These are phyloP conservation scores for Saturnispora zaruensis DNA, from an alignment of 805 yeast genomes.

Conservation along the genomic window DNA sequence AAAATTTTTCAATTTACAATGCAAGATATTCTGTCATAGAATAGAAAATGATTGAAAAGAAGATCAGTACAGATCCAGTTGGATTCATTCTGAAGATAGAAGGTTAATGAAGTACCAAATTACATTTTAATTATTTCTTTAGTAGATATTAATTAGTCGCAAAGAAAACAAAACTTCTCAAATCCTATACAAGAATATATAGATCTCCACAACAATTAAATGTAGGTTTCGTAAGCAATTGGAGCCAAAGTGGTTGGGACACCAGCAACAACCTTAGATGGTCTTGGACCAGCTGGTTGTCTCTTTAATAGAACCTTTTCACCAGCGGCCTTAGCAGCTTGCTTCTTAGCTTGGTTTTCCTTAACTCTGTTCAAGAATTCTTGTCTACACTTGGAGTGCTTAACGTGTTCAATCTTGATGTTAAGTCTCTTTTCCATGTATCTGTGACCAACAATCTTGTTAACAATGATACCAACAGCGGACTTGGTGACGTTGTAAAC, in stretches of 20 bases:
- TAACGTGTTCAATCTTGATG: slow-evolving; percentile 97
- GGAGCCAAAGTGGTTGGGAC: slow-evolving; percentile 97
- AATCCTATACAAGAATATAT: slow-evolving; percentile 7
- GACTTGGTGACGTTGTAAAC: slow-evolving; percentile 98
- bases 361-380: slow-evolving; percentile 98
- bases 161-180: slow-evolving; percentile 2
- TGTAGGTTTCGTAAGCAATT: slow-evolving; percentile 98
- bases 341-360: slow-evolving; percentile 87
- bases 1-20: slow-evolving; percentile 3
- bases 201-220: slow-evolving; percentile 37
- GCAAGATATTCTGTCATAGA: background rate
- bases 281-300: slow-evolving; percentile 98
- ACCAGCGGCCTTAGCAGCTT: slow-evolving; percentile 93
- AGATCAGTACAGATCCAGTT: background rate
- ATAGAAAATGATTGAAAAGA: background rate
- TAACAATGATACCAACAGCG: slow-evolving; percentile 94
- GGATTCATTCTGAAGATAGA: background rate
- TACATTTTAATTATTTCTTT: background rate
- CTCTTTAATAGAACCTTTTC: slow-evolving; percentile 88
- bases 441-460: slow-evolving; percentile 99
- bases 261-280: slow-evolving; percentile 74
- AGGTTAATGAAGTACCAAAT: background rate
- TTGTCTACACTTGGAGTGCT: slow-evolving; percentile 99
- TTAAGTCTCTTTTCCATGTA: slow-evolving; percentile 98
- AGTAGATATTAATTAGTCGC: slow-evolving; percentile 5